These are phyloP conservation scores for Sisymbrium altissimum DNA, from an alignment of 345 rosid species.

Conservation along the genomic window DNA sequence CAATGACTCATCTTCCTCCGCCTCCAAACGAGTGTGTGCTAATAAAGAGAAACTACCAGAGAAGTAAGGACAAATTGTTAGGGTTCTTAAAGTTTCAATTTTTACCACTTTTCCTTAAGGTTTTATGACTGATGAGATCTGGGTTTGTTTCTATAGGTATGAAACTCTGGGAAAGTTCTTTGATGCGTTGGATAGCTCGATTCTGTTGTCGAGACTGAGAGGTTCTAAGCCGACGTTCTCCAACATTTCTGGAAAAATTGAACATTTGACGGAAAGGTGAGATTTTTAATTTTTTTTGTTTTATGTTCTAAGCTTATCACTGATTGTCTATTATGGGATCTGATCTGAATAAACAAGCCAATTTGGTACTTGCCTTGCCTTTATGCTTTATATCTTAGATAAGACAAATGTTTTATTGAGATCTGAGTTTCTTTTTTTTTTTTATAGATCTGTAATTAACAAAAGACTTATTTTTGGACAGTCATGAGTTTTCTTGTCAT, in stretches of 20 bases:
- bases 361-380: not conserved
- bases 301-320: not conserved
- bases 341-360: not conserved
- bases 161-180: constrained; percentile 62
- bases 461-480: not conserved
- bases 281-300: not conserved
- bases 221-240: constrained; percentile 52
- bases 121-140: not conserved
- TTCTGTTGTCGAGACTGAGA: constrained; percentile 48
- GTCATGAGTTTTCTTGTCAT: not conserved
- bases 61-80: constrained; percentile 34
- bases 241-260: constrained; percentile 51
- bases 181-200: constrained; percentile 58
- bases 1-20: constrained; percentile 21
- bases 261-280: constrained; percentile 73
- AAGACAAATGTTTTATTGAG: constrained; percentile 1
- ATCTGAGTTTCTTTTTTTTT: not conserved
- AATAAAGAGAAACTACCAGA: constrained; percentile 37
- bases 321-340: not conserved
- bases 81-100: not conserved
- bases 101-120: not conserved
- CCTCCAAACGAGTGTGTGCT: constrained; percentile 10
- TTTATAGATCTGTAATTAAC: not conserved
- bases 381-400: not conserved
- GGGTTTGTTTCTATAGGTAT: constrained; percentile 37